Percentiles rank a stretch among this genome's conserved stretches.
These are phyloP conservation scores for Typha latifolia DNA, from an alignment of 176 grass and related monocot genomes.

Conservation along the genomic window DNA sequence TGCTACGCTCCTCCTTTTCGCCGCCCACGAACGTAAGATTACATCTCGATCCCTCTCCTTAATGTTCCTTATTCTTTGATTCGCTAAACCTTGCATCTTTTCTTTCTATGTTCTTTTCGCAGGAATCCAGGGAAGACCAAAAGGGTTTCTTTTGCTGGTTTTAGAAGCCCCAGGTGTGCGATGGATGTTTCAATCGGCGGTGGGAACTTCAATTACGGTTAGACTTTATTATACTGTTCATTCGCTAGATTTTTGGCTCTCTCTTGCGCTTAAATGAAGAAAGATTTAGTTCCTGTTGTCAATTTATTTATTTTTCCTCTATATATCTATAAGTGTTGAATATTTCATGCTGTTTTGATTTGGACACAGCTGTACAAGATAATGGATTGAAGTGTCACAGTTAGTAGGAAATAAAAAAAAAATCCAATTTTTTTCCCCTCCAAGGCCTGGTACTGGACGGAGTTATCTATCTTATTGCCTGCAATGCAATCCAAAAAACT, in stretches of 20 bases:
- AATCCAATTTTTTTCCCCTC: too few relatives aligned
- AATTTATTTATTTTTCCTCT: too few relatives aligned
- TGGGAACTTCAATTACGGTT: constrained; percentile 55
- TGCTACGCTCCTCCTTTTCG: constrained; percentile 32
- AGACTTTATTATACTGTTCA: not conserved
- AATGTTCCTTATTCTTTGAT: not conserved
- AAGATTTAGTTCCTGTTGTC: not conserved
- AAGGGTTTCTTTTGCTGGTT: constrained; percentile 25
- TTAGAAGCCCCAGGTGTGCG: constrained; percentile 38
- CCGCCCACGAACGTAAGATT: constrained; percentile 2
- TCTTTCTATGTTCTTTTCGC: constrained; percentile 4
- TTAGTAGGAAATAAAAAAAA: too few relatives aligned
- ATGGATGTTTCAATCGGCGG: constrained; percentile 68
- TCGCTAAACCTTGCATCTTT: constrained; percentile 8
- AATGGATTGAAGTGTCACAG: too few relatives aligned
- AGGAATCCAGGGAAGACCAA: constrained; percentile 20
- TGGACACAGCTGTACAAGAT: not conserved
- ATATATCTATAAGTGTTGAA: not conserved
- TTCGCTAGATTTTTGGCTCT: not conserved
- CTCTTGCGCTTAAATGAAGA: not conserved
- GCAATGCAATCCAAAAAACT: too few relatives aligned
- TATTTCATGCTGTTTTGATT: not conserved
- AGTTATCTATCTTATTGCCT: too few relatives aligned
- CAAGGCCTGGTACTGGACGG: too few relatives aligned
- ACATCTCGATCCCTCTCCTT: not conserved